A percentile compares a stretch with the other conserved stretches of the same genome.
phyloP scores from a whole-genome alignment of 768 basidiomycete species.

The Rhizopogon salebrosus region DNA sequence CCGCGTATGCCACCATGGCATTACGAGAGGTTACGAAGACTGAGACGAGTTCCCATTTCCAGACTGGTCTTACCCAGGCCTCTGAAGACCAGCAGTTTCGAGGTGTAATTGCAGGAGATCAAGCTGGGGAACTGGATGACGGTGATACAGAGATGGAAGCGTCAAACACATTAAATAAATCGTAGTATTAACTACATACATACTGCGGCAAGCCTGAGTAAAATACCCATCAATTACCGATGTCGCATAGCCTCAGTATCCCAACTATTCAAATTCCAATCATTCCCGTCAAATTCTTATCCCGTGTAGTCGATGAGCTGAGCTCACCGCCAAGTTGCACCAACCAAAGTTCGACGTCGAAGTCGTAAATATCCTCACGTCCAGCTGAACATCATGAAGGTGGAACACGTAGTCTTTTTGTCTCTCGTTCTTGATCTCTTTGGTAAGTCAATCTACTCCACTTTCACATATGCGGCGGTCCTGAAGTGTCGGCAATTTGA shows the following conservation, averaged over 20 bases:
- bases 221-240: too few species aligned
- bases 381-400: slow-evolving; percentile 55
- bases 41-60: slow-evolving; percentile 90
- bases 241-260: too few species aligned
- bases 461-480: not conserved
- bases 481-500: slow-evolving; percentile 20
- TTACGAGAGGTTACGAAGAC: slow-evolving; percentile 92
- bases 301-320: too few species aligned
- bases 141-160: slow-evolving; percentile 8
- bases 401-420: slow-evolving; percentile 83
- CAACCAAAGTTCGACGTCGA: too few species aligned
- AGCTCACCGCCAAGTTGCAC: too few species aligned
- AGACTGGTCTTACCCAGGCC: slow-evolving; percentile 68
- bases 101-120: slow-evolving; percentile 33
- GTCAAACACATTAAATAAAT: not conserved
- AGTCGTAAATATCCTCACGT: too few species aligned
- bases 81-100: slow-evolving; percentile 83
- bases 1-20: slow-evolving; percentile 98
- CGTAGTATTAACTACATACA: not conserved
- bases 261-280: too few species aligned
- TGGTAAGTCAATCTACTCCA: slow-evolving; percentile 33
- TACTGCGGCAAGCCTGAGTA: too few species aligned
- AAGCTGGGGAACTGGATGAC: slow-evolving; percentile 21
- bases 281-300: too few species aligned
- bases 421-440: slow-evolving; percentile 88